These are phyloP conservation scores for Sarocladium brachiariae DNA, from an alignment of 2,329 filamentous ascomycete genomes.

Conservation along the genomic window DNA sequence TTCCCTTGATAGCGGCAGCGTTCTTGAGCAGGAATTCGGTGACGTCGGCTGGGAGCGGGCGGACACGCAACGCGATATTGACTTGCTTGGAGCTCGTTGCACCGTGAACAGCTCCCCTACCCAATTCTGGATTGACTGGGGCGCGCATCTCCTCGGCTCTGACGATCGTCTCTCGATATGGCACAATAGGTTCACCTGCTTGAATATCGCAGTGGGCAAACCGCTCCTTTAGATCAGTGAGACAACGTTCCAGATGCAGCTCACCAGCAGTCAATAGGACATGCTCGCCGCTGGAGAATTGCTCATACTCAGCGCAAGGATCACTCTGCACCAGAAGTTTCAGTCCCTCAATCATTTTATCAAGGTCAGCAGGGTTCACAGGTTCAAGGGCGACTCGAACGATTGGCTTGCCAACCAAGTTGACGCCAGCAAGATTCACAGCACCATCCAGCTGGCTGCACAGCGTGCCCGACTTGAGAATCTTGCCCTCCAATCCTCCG, in stretches of 20 bases:
- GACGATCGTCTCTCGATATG: conserved; percentile 89
- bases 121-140: conserved; percentile 76
- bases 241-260: conserved; percentile 83
- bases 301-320: conserved; percentile 92
- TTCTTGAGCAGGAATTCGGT: conserved; percentile 85
- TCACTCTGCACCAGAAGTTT: conserved; percentile 88
- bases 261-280: conserved; percentile 92
- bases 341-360: conserved; percentile 90
- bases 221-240: conserved; percentile 86
- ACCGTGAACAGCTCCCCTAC: conserved; percentile 70
- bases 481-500: conserved; percentile 80
- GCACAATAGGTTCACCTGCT: conserved; percentile 87
- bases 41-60: conserved; percentile 69
- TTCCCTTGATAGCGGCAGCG: conserved; percentile 65
- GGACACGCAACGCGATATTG: conserved; percentile 66
- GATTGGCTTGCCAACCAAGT: conserved; percentile 76
- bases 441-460: conserved; percentile 82
- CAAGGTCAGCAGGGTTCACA: conserved; percentile 78
- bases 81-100: conserved; percentile 82
- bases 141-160: conserved; percentile 86
- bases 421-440: conserved; percentile 83
- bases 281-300: conserved; percentile 87
- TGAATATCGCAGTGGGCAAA: conserved; percentile 95
- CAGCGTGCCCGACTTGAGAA: conserved; percentile 92
- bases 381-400: conserved; percentile 95